Percentiles rank a stretch among this genome's conserved stretches.
These are phyloP conservation scores for Arabidopsis thaliana DNA, from an alignment of 345 rosid genomes.

Conservation along the genomic window DNA sequence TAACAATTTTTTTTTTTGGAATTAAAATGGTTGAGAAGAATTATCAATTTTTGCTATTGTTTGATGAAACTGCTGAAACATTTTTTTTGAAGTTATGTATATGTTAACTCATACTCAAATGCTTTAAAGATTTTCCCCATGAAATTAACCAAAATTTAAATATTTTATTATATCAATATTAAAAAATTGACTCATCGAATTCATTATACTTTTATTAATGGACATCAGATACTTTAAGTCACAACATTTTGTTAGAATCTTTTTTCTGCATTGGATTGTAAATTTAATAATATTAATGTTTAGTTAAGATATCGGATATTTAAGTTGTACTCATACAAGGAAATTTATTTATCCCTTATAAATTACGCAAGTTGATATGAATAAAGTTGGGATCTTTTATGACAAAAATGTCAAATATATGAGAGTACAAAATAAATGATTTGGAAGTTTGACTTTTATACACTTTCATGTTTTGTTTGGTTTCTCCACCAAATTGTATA, in stretches of 20 bases:
- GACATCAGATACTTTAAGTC: too few species aligned
- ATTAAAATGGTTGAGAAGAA: neutral
- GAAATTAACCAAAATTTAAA: too few species aligned
- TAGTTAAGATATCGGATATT: neutral
- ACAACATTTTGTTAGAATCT: too few species aligned
- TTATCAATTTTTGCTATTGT: neutral
- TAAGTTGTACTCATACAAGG: neutral
- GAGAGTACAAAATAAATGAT: neutral
- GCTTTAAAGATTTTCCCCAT: too few species aligned
- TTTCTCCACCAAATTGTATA: slow-evolving; percentile 14
- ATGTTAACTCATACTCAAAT: too few species aligned
- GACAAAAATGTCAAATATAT: slow-evolving; percentile 21
- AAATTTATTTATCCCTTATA: neutral
- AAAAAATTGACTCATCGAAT: too few species aligned
- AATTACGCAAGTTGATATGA: neutral
- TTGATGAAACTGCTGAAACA: too few species aligned
- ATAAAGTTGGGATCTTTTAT: neutral
- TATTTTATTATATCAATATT: too few species aligned
- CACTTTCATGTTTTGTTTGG: neutral
- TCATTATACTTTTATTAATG: too few species aligned
- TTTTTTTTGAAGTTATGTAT: too few species aligned
- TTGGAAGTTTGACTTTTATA: slow-evolving; percentile 7
- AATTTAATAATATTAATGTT: too few species aligned
- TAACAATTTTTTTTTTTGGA: neutral
- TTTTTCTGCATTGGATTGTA: too few species aligned